These are phyloP conservation scores for Cylindrotheca closterium DNA, from an alignment of 108 stramenopile species.

Conservation along the genomic window DNA sequence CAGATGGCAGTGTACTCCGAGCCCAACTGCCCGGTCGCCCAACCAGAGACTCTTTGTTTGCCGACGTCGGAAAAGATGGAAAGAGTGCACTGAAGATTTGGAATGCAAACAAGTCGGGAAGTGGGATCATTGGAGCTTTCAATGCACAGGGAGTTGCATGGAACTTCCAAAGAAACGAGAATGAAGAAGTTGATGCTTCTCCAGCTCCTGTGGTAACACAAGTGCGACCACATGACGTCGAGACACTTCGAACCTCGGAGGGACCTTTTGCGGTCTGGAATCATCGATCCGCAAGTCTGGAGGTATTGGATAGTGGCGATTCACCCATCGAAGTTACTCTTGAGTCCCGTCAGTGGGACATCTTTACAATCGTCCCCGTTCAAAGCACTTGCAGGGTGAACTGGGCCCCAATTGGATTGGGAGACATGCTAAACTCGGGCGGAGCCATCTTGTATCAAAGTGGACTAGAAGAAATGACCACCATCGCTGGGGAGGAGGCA, in stretches of 20 bases:
- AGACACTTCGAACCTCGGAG: conserved; percentile 7
- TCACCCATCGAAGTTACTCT: conserved; percentile 18
- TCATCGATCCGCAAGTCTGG: conserved; percentile 16
- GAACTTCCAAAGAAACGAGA: conserved; percentile 41
- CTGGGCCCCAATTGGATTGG: conserved; percentile 47
- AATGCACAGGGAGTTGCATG: conserved; percentile 50
- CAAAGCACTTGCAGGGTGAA: conserved; percentile 4
- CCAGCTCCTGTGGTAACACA: conserved; percentile 16
- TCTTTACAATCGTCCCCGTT: conserved; percentile 29
- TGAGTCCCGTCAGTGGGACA: conserved; percentile 34
- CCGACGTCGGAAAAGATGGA: conserved; percentile 42
- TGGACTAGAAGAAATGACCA: conserved; percentile 5
- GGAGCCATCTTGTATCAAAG: conserved; percentile 30
- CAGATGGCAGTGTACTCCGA: conserved; percentile 42
- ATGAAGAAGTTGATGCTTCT: conserved; percentile 26
- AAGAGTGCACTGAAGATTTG: conserved; percentile 37
- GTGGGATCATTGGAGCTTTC: conserved; percentile 43
- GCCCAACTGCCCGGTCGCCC: conserved; percentile 35
- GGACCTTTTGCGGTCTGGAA: conserved; percentile 38
- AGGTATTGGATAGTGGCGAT: conserved; percentile 16
- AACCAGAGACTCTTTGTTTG: conserved; percentile 40
- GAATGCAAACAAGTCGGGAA: conserved; percentile 29
- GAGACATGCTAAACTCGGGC: conserved; percentile 48
- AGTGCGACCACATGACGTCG: conserved; percentile 27
- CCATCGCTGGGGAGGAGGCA: not conserved